Base-by-base conservation (phyloP, 2,329 filamentous ascomycete species). In the Hymenotorrendiella dingleyae region DNA sequence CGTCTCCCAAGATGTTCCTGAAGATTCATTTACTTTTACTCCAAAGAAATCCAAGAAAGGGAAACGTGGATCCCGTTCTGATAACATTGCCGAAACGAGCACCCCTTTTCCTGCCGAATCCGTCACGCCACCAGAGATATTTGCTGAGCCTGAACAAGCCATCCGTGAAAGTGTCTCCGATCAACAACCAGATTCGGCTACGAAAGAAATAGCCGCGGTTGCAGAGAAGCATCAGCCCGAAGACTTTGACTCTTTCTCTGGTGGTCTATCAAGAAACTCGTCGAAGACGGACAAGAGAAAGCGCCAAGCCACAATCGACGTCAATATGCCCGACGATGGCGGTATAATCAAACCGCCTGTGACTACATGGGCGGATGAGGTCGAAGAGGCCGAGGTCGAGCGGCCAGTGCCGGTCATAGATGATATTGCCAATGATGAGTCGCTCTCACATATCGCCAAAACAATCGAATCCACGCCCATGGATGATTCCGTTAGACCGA, bases 271-370 rank as follows among this genome's bases (percentile, higher is more conserved):
- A 17, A 43, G 41, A 29, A 54, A 42, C 11, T 8, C 28, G 14
- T 54, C 54, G n/a, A 61, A 59, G 39, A 55, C 59, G 36, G 58
- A 60, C 20, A 62, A 62, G 45, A 51, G 57, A 46, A 60, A 60
- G 35, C 53, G 55, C 7, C 57, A 60, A 50, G 39, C 51, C 14
- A 56, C 52, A 11, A 34, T 48, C 23, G 48, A 51, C 34, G 28
- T 40, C 4, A 34, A 34, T 10, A 40, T 40, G 1, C 43, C 38
- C 19, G 47, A 50, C 12, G 42, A 39, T 30, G 29, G 42, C 37
- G 43, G 35, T 16, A 5, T 36, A 20, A 19, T 42, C 12, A 41
- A 42, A n/a, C 24, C 35, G 11, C 48, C 49, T 20, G 14, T 52
- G 12, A 58, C 52, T 17, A 54, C 55, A 21, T 61, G 58, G 58